Evolutionary conservation across 805 yeast species (phyloP), one percentile per base, ranked within the genome.

Genomic region (Saccharomycopsis babjevae): DNA sequence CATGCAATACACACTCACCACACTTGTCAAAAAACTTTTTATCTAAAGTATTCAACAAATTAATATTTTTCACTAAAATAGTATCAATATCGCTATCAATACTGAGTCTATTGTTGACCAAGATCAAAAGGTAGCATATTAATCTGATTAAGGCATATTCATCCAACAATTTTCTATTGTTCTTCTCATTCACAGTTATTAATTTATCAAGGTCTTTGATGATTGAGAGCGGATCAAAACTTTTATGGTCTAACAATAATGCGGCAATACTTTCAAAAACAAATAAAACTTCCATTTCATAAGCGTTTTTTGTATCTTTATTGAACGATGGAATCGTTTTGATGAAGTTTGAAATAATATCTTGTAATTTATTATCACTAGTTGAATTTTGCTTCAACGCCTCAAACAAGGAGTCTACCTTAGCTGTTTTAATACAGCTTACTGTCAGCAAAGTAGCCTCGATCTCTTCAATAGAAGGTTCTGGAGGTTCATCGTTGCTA

Each of bases 391-490:
- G n/a, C 13, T 25, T 54, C 10, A 50, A 22, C 5, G 43, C 30
- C 6, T 56, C 57, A 54, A 63, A 63, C 3, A 63, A 16, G 8
- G 40, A 34, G 6, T 50, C 61, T 7, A 63, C 40, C 39, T 59
- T 56, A 4, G 61, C 39, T 0, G 93, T 83, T 58, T 82, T 82
- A 58, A 93, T 78, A 70, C 97, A 93, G 66, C 92, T 96, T 52
- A 86, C 74, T 0, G 97, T 88, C 5, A 90, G 85, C 15, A 87
- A 71, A 0, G 98, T 89, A 5, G 89, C 81, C 65, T 91, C 96
- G 57, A 94, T 86, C 67, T 93, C 97, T 68, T 89, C 96, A 61
- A 89, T 96, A 1, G 96, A 82, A 13, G 99, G 99, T 71, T 93
- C 98, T 0, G 87, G 85, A 3, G 88, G 84, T 59, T 89, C 96